These are phyloP conservation scores for Malassezia globosa DNA, from an alignment of 1,284 basidiomycete species.

Conservation along the genomic window DNA sequence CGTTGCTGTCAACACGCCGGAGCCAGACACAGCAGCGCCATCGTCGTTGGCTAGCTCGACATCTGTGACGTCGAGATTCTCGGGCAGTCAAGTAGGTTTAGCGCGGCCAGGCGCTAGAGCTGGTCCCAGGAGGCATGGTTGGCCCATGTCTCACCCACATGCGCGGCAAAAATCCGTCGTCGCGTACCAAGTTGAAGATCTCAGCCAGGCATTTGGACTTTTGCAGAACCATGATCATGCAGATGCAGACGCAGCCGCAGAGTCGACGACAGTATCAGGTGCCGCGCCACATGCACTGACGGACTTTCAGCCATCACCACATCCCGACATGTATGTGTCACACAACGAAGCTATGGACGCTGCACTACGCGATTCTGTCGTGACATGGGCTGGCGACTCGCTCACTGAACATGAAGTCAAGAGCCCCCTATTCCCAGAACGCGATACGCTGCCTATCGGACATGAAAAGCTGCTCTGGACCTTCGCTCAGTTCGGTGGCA, in stretches of 20 bases:
- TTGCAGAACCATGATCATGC: not conserved
- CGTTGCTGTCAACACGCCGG: not conserved
- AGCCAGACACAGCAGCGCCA: not conserved
- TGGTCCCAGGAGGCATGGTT: no score
- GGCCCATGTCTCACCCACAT: conserved; percentile 26
- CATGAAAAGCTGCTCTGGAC: conserved; percentile 70
- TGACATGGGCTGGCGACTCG: conserved; percentile 27
- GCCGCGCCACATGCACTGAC: not conserved
- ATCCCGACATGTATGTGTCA: conserved; percentile 23
- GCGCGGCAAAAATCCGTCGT: conserved; percentile 40
- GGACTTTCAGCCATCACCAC: conserved; percentile 6
- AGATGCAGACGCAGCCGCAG: not conserved
- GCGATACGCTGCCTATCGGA: conserved; percentile 42
- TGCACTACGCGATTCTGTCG: conserved; percentile 43
- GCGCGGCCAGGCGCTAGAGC: not conserved
- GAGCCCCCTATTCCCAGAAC: conserved; percentile 25
- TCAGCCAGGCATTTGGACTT: conserved; percentile 38
- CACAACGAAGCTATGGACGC: conserved; percentile 47
- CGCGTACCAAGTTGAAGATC: conserved; percentile 34
- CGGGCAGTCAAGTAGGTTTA: not conserved
- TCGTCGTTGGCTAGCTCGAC: not conserved
- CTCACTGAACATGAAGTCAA: not conserved
- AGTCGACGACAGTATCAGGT: no score
- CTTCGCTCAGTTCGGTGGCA: conserved; percentile 70
- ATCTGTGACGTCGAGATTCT: no score